These are phyloP conservation scores for Kurtzmaniella quercitrusa DNA, from an alignment of 1,139 yeast species.

Conservation along the genomic window DNA sequence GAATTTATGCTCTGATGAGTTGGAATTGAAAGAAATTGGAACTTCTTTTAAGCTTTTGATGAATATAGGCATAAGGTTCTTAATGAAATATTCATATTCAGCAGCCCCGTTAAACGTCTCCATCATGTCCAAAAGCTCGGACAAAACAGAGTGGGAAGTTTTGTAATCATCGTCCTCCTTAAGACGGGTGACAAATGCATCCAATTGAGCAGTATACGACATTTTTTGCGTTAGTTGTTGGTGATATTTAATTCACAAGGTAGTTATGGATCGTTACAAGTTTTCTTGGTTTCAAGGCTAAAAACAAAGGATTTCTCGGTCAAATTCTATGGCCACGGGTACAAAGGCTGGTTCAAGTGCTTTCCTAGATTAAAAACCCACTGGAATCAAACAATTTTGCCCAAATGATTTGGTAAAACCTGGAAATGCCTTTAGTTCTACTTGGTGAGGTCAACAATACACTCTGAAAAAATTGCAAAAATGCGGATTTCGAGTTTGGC, in stretches of 20 bases:
- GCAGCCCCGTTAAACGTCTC: conserved; percentile 78
- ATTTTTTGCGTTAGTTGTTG: too few relatives aligned
- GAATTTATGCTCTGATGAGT: conserved; percentile 66
- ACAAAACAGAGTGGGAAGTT: conserved; percentile 60
- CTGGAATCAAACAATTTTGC: not conserved
- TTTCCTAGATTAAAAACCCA: not conserved
- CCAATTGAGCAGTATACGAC: conserved; percentile 50
- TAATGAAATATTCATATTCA: conserved; percentile 70
- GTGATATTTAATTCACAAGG: too few relatives aligned
- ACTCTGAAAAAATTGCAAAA: not conserved
- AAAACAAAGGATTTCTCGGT: not conserved
- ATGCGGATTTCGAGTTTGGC: conserved; percentile 1
- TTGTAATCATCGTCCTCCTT: conserved; percentile 52
- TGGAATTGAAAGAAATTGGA: conserved; percentile 66
- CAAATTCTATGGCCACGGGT: not conserved
- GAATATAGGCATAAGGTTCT: conserved; percentile 59
- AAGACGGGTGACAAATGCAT: conserved; percentile 57
- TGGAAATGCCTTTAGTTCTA: not conserved
- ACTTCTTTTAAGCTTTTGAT: conserved; percentile 57
- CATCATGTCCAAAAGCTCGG: conserved; percentile 81
- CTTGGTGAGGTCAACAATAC: not conserved
- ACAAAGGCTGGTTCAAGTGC: not conserved
- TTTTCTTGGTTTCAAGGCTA: too few relatives aligned
- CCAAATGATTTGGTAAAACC: not conserved
- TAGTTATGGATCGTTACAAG: too few relatives aligned